These are phyloP conservation scores for Myxozyma neglecta DNA, from an alignment of 805 yeast genomes.

Conservation along the genomic window DNA sequence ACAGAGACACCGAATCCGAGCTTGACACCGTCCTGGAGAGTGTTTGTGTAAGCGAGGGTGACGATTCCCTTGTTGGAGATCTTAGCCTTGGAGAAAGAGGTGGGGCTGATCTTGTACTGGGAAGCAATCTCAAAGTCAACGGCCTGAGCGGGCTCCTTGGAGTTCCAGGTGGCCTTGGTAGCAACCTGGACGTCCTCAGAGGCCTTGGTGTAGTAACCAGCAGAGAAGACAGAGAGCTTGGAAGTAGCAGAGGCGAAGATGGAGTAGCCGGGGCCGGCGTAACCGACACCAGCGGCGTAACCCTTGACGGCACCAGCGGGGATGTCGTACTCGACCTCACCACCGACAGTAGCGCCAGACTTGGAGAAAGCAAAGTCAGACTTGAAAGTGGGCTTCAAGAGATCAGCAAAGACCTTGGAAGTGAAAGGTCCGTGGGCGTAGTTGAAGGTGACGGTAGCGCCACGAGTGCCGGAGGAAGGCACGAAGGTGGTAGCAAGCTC, in stretches of 20 bases:
- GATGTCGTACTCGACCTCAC: slow-evolving; percentile 95
- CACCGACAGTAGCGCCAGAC: slow-evolving; percentile 96
- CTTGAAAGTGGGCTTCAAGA: slow-evolving; percentile 89
- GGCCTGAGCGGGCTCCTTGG: slow-evolving; percentile 69
- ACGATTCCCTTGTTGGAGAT: slow-evolving; percentile 94
- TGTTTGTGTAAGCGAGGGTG: slow-evolving; percentile 91
- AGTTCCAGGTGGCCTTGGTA: slow-evolving; percentile 95
- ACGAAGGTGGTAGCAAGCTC: slow-evolving; percentile 84
- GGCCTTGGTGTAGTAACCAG: slow-evolving; percentile 96
- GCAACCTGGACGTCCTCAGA: slow-evolving; percentile 92
- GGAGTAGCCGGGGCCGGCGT: slow-evolving; percentile 83
- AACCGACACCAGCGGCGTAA: slow-evolving; percentile 92
- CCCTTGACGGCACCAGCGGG: slow-evolving; percentile 88
- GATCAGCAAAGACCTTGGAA: slow-evolving; percentile 92
- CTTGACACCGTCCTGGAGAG: slow-evolving; percentile 92
- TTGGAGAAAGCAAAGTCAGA: slow-evolving; percentile 95
- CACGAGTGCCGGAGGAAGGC: slow-evolving; percentile 76
- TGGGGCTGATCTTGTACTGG: slow-evolving; percentile 83
- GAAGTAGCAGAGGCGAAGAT: slow-evolving; percentile 80
- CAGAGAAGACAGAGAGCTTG: slow-evolving; percentile 85
- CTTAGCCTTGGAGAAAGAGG: slow-evolving; percentile 94
- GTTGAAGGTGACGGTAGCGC: slow-evolving; percentile 85
- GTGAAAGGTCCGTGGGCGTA: slow-evolving; percentile 90
- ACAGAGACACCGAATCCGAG: slow-evolving; percentile 96
- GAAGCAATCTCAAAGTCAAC: slow-evolving; percentile 95